These are phyloP conservation scores for Leishmania lainsoni DNA, from an alignment of 208 protist genomes.

Conservation along the genomic window DNA sequence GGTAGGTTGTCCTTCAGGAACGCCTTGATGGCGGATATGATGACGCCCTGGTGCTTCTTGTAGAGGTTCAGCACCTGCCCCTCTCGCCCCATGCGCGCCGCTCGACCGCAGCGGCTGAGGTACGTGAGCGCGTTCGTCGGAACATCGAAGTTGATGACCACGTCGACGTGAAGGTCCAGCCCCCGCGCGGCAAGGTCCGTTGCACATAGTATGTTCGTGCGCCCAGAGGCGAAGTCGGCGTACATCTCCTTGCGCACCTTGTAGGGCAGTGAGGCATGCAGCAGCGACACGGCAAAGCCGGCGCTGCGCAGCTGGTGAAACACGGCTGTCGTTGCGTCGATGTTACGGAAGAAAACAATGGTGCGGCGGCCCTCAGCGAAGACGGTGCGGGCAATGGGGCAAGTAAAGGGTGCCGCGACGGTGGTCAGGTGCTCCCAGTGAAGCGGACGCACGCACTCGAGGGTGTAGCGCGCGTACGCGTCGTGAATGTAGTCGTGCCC, in stretches of 20 bases:
- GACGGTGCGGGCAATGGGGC: slow-evolving; percentile 57
- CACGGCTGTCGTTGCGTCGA: slow-evolving; percentile 75
- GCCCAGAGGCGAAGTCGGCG: slow-evolving; percentile 69
- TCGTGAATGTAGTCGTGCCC: slow-evolving; percentile 38
- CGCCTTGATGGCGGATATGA: slow-evolving; percentile 66
- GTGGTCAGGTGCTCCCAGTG: slow-evolving; percentile 78
- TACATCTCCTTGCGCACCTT: slow-evolving; percentile 67
- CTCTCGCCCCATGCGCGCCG: slow-evolving; percentile 73
- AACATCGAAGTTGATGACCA: slow-evolving; percentile 89
- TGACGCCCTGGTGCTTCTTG: slow-evolving; percentile 75
- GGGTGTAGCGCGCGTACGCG: slow-evolving; percentile 36
- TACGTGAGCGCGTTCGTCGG: slow-evolving; percentile 82
- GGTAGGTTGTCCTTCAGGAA: slow-evolving; percentile 58
- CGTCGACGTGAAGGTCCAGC: slow-evolving; percentile 83
- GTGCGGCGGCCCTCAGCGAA: slow-evolving; percentile 62
- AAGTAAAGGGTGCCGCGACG: slow-evolving; percentile 77
- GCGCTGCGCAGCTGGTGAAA: slow-evolving; percentile 69
- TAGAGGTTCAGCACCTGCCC: slow-evolving; percentile 78
- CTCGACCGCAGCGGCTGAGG: slow-evolving; percentile 70
- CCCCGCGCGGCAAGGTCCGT: slow-evolving; percentile 90
- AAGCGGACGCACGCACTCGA: slow-evolving; percentile 68
- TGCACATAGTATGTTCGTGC: slow-evolving; percentile 89
- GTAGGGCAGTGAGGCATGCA: slow-evolving; percentile 73
- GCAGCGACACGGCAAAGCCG: slow-evolving; percentile 66
- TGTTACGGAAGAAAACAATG: slow-evolving; percentile 73